Percentiles rank a stretch among this genome's conserved stretches.
These are phyloP conservation scores for Claviceps maximensis DNA, from an alignment of 2,329 filamentous ascomycete genomes.

Conservation along the genomic window DNA sequence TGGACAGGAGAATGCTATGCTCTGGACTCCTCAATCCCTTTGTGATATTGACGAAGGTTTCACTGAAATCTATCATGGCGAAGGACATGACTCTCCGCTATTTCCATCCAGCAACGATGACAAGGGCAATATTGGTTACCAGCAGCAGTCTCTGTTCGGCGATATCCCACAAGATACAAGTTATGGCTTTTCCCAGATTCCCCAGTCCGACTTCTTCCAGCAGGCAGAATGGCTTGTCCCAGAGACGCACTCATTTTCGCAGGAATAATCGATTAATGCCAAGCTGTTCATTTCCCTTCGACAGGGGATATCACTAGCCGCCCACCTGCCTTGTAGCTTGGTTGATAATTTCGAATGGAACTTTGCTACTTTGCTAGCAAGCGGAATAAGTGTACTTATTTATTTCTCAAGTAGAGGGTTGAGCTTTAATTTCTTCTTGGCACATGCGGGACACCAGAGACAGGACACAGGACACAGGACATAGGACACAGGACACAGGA, in stretches of 20 bases:
- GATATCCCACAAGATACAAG: slow-evolving; percentile 38
- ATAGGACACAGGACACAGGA: no score
- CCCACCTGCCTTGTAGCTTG: no score
- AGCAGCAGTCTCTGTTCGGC: slow-evolving; percentile 36
- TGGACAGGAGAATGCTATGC: slow-evolving; percentile 54
- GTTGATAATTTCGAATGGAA: no score
- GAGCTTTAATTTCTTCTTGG: no score
- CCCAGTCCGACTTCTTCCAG: slow-evolving; percentile 37
- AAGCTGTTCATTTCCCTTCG: no score
- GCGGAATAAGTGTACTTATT: no score
- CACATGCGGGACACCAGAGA: no score
- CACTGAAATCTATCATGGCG: slow-evolving; percentile 36
- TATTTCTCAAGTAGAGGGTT: no score
- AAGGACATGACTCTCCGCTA: slow-evolving; percentile 50
- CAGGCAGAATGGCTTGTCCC: slow-evolving; percentile 28
- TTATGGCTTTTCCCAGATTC: slow-evolving; percentile 37
- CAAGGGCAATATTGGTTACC: slow-evolving; percentile 28
- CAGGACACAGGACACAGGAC: no score
- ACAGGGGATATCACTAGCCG: no score
- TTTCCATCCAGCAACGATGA: slow-evolving; percentile 31
- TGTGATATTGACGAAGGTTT: slow-evolving; percentile 53
- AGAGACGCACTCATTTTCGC: slow-evolving; percentile 3
- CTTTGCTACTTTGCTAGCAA: no score
- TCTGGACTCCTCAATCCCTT: slow-evolving; percentile 52
- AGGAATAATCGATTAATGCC: neutral